Evolutionary conservation across 2,329 filamentous ascomycete genomes (phyloP), one percentile per base, ranked within the genome.

Genomic region (Fusarium neocosmosporiellum): DNA sequence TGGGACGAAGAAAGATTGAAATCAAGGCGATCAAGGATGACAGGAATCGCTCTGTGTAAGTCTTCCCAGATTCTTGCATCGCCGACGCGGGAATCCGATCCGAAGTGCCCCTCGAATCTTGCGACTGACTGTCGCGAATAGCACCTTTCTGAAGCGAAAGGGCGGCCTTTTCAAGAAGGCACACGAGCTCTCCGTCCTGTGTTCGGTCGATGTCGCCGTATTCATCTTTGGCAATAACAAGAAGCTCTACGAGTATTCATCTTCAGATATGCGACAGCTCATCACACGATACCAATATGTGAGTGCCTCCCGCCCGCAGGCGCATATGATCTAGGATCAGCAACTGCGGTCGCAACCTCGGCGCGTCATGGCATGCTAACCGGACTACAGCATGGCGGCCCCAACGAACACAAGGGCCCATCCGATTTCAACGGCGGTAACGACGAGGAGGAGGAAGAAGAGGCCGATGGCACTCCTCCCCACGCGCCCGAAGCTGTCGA

Each of bases 21-120:
- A 98, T 99, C 88, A 98, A 98, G 86, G 94, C 96, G 78, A 98
- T 98, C 88, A 98, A 98, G 85, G 95, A 98, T 91, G 95, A 98
- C 84, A 91, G 95, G 80, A 98, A 98, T 82, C 94, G 95, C 82
- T 98, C 95, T 79, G 95, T 98, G 95, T 98, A 94, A 84, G 94
- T 87, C 66, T 50, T n/a, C 54, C 37, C 10, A 34, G 5, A 14
- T 18, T 50, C 41, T 43, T 55, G 39, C 29, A 59, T 18, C 13
- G 20, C 62, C n/a, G 58, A 18, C 24, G 16, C 14, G 3, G 5
- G 20, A 43, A 24, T 24, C 13, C 14, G 16, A 39, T 43, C 48
- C 36, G n/a, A 31, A 16, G 14, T 41, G 37, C 58, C 20, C 41
- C 48, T 57, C 50, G 66, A 27, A 50, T 39, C 50, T 59, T 55